Base-by-base conservation (phyloP, 805 yeast genomes). In the Wickerhamiella slavikovae region DNA sequence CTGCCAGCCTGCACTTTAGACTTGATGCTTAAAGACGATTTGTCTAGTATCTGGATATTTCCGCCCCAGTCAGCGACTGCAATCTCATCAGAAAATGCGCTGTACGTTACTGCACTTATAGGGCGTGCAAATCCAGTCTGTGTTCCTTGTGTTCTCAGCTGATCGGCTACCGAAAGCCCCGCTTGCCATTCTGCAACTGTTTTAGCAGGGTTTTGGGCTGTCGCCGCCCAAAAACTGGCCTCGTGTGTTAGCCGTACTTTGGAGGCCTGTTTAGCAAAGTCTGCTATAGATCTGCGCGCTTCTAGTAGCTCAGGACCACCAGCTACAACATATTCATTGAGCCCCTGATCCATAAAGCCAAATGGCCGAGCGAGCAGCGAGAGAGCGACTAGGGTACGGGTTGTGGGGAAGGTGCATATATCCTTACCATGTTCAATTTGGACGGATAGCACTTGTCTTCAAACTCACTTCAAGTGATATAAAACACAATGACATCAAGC, bases 41-140 rank as follows among this genome's bases (percentile, higher is more conserved):
- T 12, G 6, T 30, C 29, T 6, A 38, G 13, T 11, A 78, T 36
- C 35, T 60, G 62, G 4, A 79, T 40, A 17, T 59, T 58, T 3
- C 95, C 95, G 36, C 71, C 67, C 95, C 96, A 85, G 22, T 89
- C 75, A 0, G 82, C 89, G 10, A 68, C 57, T 0, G 79, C 74
- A 3, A 77, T 48, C 2, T 37, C 29, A 2, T 41, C 25, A 3
- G 54, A 47, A 29, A 54, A 44, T 0, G 54, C 49, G 4, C 68
- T 56, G 34, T 66, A 57, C 5, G 66, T 41, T 1, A 71, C 66
- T 2, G 57, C 47, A 0, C 92, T 71, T 0, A 76, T 59, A 3
- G 92, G 79, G 33, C 94, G 55, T 3, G 62, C 57, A 14, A 77
- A 69, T 2, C 72, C 65, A 13, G 74, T 50, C 44, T 82, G 91